Percentiles rank a stretch among this genome's conserved stretches.
Evolutionary conservation across 2,329 filamentous ascomycete species (phyloP).

Genomic region (Cladosporium cucumerinum): DNA sequence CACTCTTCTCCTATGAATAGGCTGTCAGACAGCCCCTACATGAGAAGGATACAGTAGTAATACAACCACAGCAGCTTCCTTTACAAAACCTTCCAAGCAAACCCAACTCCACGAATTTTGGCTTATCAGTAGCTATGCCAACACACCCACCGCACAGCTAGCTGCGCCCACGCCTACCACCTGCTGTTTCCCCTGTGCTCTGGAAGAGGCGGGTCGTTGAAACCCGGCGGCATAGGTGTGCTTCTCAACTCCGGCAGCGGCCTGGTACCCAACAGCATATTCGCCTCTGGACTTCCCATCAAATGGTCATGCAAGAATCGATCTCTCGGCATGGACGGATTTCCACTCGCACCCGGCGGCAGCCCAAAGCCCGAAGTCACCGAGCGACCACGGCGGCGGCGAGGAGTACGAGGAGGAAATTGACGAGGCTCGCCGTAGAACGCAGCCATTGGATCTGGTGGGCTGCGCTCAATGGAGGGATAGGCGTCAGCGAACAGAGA

Average conservation of each 20-base stretch:
- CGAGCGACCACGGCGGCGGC: not conserved
- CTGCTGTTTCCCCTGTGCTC: not conserved
- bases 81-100: no score
- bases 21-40: no score
- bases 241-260: not conserved
- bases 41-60: no score
- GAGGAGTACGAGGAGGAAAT: not conserved
- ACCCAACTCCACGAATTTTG: no score
- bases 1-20: no score
- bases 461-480: not conserved
- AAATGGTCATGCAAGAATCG: not conserved
- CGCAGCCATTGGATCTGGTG: not conserved
- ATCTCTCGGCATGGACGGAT: not conserved
- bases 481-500: not conserved
- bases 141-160: no score
- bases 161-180: not conserved
- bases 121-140: no score
- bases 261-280: not conserved
- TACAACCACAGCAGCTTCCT: no score
- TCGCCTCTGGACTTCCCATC: not conserved
- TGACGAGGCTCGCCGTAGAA: not conserved
- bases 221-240: not conserved
- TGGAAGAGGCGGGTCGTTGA: not conserved
- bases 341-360: not conserved
- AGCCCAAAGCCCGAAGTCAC: not conserved